Base-by-base conservation (phyloP, 1,284 basidiomycete species). In the Porodaedalea pini region DNA sequence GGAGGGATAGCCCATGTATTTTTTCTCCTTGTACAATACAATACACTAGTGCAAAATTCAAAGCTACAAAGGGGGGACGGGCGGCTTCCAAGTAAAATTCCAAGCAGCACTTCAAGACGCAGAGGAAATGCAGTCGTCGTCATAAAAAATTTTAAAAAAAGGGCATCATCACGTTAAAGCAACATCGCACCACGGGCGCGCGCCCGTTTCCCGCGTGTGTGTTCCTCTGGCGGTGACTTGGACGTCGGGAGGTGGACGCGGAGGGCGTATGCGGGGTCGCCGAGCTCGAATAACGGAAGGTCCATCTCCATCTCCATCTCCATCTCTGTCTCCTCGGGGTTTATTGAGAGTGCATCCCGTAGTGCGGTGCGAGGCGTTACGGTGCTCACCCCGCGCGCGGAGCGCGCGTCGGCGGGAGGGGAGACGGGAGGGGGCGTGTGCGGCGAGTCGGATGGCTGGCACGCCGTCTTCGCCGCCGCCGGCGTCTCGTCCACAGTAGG, bases 271-370 rank as follows among this genome's bases (percentile, higher is more conserved):
- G 25, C 25, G 4, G 23, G 37, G 3, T 39, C 51, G 17, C 21
- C 27, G 11, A 53, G 19, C 7, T 41, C 51, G 15, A 53, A 50
- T n/a, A 40, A 21, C n/a, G 51, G 51, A 41, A 40, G 27, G 17
- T 41, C 37, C 25, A 47, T 47, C 23, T 47, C 45, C 25, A 27
- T 47, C 29, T 7, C 44, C 44, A 17, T 8, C 40, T 41, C 19
- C 19, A n/a, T 37, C 40, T 15, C 17, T n/a, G 19, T 8, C 6
- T 44, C 17, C 21, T 23, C 21, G 41, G 6, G n/a, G 2, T 41
- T 17, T 11, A 41, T 3, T 17, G 40, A 19, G n/a, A n/a, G n/a
- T n/a, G n/a, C n/a, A n/a, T n/a, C n/a, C n/a, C n/a, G n/a, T n/a
- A n/a, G n/a, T n/a, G n/a, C n/a, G n/a, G n/a, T n/a, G n/a, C n/a